A percentile compares a stretch with the other conserved stretches of the same genome.
Evolutionary conservation across 768 basidiomycete species (phyloP).

Genomic region (Kwoniella mangroviensis): DNA sequence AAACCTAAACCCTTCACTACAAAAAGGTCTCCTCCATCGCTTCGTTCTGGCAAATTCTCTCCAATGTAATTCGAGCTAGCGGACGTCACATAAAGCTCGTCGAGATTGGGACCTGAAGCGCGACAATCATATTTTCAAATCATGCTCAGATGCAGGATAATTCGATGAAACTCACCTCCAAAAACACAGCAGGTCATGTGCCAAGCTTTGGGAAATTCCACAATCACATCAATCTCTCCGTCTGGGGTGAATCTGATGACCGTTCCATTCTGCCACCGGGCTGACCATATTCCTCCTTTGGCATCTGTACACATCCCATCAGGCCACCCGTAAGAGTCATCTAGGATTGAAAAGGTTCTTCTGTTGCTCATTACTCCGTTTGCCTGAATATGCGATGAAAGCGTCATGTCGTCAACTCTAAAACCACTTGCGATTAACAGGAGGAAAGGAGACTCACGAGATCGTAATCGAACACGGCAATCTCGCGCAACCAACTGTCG

Average conservation of each 20-base stretch:
- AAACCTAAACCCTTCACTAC: constrained; percentile 5
- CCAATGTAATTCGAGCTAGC: constrained; percentile 15
- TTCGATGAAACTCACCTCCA: constrained; percentile 5
- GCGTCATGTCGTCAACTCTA: too few relatives aligned
- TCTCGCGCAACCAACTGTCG: constrained; percentile 20
- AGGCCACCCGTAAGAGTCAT: constrained; percentile 1
- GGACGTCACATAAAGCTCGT: constrained; percentile 13
- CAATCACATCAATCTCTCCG: constrained; percentile 30
- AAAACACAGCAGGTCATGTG: constrained; percentile 40
- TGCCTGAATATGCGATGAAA: not conserved
- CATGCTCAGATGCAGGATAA: not conserved
- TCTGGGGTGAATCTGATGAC: constrained; percentile 7
- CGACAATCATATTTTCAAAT: too few relatives aligned
- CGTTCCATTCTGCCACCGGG: constrained; percentile 19
- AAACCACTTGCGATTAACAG: too few relatives aligned
- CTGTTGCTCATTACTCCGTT: constrained; percentile 14
- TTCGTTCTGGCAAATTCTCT: constrained; percentile 6
- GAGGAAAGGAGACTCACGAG: not conserved
- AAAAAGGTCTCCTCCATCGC: constrained; percentile 10
- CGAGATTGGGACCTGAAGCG: constrained; percentile 5
- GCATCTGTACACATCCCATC: constrained; percentile 23
- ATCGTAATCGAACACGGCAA: constrained; percentile 21
- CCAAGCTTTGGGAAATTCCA: constrained; percentile 36
- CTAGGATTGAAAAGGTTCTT: not conserved
- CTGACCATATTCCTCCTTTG: constrained; percentile 16